phyloP scores from a whole-genome alignment of 2,329 filamentous ascomycete genomes.

The Colletotrichum cordylinicola region DNA sequence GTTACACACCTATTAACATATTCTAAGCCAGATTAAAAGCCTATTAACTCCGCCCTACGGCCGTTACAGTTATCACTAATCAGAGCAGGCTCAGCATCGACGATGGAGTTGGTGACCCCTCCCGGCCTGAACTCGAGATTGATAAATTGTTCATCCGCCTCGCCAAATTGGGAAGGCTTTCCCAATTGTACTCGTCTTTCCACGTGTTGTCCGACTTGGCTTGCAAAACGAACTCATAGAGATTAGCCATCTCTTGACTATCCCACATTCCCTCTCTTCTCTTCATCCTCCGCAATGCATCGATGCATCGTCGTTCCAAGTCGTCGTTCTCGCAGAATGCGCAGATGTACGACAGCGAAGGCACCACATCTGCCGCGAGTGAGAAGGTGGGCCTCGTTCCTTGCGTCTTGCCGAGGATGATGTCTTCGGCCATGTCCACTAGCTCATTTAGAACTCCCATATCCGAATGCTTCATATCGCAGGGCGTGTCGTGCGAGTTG shows the following conservation, averaged over 20 bases:
- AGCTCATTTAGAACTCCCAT: not conserved
- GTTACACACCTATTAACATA: no score
- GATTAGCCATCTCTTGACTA: constrained; percentile 17
- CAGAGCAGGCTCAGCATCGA: not conserved
- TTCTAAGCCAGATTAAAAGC: not conserved
- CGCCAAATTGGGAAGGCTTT: not conserved
- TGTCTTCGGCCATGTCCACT: constrained; percentile 11
- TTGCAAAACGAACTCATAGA: not conserved
- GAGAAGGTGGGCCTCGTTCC: not conserved
- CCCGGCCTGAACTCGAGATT: not conserved
- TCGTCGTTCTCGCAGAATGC: constrained; percentile 16
- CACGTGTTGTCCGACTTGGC: constrained; percentile 3
- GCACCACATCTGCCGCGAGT: constrained; percentile 7
- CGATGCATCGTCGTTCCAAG: constrained; percentile 13
- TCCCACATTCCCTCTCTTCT: constrained; percentile 24
- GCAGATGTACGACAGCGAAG: constrained; percentile 14
- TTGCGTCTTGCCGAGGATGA: not conserved
- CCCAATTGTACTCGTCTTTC: constrained; percentile 18
- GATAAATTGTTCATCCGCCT: constrained; percentile 1
- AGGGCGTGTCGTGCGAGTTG: not conserved
- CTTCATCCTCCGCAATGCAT: constrained; percentile 8
- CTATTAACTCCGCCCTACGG: not conserved
- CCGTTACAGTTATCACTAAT: not conserved
- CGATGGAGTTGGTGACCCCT: not conserved
- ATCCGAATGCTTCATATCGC: not conserved